phyloP scores from a whole-genome alignment of 75 land plant species.

The Pinus tabuliformis region DNA sequence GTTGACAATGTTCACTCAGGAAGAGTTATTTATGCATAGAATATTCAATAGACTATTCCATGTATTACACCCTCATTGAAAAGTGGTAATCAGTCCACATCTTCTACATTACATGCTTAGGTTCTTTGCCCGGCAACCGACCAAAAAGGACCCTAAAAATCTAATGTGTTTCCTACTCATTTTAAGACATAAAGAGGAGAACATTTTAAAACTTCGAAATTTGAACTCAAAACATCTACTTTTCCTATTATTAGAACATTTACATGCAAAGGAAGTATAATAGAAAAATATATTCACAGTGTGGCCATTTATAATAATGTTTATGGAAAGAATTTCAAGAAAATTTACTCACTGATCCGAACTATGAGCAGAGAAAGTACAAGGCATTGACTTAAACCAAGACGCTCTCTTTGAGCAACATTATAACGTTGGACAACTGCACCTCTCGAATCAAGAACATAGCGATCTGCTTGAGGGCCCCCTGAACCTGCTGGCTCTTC shows the following conservation, averaged over 20 bases:
- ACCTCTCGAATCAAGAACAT: conserved; percentile 85
- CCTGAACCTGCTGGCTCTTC: conserved; percentile 93
- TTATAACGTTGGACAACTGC: conserved; percentile 74
- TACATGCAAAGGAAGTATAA: not conserved
- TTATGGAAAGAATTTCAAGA: not conserved
- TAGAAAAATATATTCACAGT: not conserved
- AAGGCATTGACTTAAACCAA: conserved; percentile 84
- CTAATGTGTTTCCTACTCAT: not conserved
- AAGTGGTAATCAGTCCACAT: not conserved
- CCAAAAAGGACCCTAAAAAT: not conserved
- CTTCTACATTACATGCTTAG: not conserved
- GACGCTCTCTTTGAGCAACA: conserved; percentile 77
- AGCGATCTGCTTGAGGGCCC: conserved; percentile 79
- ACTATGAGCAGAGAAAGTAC: conserved; percentile 78
- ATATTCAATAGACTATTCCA: not conserved
- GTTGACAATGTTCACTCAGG: not conserved
- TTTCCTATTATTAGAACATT: not conserved
- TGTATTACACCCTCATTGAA: not conserved
- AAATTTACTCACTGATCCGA: conserved; percentile 63
- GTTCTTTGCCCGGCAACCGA: not conserved
- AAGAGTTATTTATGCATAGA: not conserved
- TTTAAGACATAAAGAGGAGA: not conserved
- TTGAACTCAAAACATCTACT: not conserved
- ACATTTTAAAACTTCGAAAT: not conserved
- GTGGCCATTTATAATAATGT: not conserved